Evolutionary conservation across 2,329 filamentous ascomycete genomes (phyloP), one percentile per base, ranked within the genome.

Genomic region (Cercospora sp.): DNA sequence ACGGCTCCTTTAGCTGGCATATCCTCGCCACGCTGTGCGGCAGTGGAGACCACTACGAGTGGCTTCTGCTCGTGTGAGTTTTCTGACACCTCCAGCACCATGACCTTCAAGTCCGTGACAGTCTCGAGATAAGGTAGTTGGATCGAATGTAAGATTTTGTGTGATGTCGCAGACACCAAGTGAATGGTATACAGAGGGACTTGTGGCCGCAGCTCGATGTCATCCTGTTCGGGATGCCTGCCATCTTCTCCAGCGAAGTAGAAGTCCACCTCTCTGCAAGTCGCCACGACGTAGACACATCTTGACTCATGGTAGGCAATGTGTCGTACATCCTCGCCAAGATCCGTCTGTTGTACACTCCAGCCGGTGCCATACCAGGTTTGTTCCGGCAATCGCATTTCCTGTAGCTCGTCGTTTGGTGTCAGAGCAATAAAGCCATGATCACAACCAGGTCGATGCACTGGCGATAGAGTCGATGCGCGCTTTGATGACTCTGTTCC

Each of bases 41-140:
- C 90, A 0, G 94, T 97, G 13, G 94, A 95, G 1, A 97, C 90
- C 0, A 90, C 89, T 61, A 99, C 86, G 58, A 98, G 85, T 75
- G 91, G 90, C 74, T 89, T 91, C 16, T 93, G 89, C 77, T 97
- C 91, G 76, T 95, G 92, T 0, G 93, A 97, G 36, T 90, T 89
- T 80, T 99, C 95, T 0, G 94, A 97, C 7, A 96, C 85, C 79
- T 98, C 95, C 13, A 99, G 87, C 64, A 91, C 90, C 45, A 98
- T 85, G 4, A 91, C 90, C 78, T 94, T 90, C 75, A 98, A 87
- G 69, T 91, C 92, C 77, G 95, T 90, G 13, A 96, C 84, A 12
- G 89, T 87, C 80, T 97, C 94, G 69, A 86, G 89, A 0, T 87
- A 82, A 64, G 94, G 91, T 72, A 97, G 85, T 53, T 89, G 83